Base-by-base conservation (phyloP, 768 basidiomycete genomes). In the Pleurotus salmoneostramineus region DNA sequence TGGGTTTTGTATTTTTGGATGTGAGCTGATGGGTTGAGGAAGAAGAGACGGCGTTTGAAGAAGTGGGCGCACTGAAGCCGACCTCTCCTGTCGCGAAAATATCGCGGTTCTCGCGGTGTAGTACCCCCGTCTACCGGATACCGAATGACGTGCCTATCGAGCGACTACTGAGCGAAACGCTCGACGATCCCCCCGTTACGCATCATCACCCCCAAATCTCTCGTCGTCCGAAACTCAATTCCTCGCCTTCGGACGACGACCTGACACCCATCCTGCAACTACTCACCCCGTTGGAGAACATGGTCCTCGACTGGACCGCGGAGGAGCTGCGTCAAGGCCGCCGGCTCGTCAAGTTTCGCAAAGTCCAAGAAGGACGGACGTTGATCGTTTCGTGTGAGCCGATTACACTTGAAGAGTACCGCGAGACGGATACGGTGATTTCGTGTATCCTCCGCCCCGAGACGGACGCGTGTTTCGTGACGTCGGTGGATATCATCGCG, bases 401-500 rank as follows among this genome's bases (percentile, higher is more conserved):
- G 14, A 85, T 97, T 68, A 66, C 75, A 1, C 89, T 89, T 62
- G 79, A 86, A 40, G 87, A 92, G 31, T 95, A 91, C 68, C 72
- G 78, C 57, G 82, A 88, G 37, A 77, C 83, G 32, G 87, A 88
- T 67, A 87, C 86, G 66, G 92, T 96, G 69, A 87, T 98, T 64
- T 97, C 95, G 0, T 98, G 96, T 78, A 98, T 98, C 67, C 93
- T 89, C 71, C 86, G 91, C 56, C 82, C 89, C 57, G 88, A 91
- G 57, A 77, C 75, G 1, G 85, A 88, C 63, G 74, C 83, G 3
- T 96, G 85, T 73, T 96, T 85, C 69, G 87, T 95, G 63, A 98
- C 96, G 42, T 95, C 93, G 0, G 96, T 98, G 63, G 96, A 98
- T 69, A 88, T 96, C 71, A 95, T 98, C 65, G 92, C 89, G 69